Conservation (phyloP, 2,329 filamentous ascomycete species). For the Ophiosphaerella korrae region DNA sequence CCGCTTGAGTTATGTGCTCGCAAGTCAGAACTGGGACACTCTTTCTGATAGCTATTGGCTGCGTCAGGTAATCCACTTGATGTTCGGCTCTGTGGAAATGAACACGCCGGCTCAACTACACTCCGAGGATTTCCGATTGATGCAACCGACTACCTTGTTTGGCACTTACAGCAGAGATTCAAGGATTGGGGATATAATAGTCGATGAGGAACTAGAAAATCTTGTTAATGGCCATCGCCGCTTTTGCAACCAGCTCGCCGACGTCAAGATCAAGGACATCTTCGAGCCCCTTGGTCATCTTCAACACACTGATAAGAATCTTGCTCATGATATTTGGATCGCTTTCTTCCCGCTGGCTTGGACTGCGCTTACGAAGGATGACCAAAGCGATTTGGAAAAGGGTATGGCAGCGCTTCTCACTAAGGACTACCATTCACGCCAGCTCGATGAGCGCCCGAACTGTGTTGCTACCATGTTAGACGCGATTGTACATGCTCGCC, state of each 20-base stretch:
- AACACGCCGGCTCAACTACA: constrained; percentile 79
- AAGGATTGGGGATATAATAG: constrained; percentile 67
- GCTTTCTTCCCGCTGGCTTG: constrained; percentile 91
- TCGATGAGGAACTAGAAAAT: constrained; percentile 80
- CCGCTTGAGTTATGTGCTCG: constrained; percentile 85
- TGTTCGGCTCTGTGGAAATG: constrained; percentile 89
- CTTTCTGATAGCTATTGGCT: constrained; percentile 96
- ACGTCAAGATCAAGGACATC: constrained; percentile 85
- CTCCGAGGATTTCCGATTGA: constrained; percentile 79
- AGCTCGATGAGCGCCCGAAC: constrained; percentile 93
- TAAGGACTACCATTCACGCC: constrained; percentile 92
- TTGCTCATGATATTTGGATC: constrained; percentile 90
- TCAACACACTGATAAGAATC: constrained; percentile 82
- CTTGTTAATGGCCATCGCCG: constrained; percentile 78
- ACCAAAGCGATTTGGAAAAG: constrained; percentile 86
- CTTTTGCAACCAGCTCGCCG: constrained; percentile 83
- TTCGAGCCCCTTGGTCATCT: constrained; percentile 89
- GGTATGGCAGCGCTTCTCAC: constrained; percentile 89
- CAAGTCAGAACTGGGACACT: constrained; percentile 95
- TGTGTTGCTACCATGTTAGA: constrained; percentile 92
- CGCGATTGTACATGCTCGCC: constrained; percentile 81
- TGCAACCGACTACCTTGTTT: constrained; percentile 75
- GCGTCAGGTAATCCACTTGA: constrained; percentile 88
- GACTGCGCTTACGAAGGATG: constrained; percentile 85
- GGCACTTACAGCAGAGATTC: constrained; percentile 74